These are phyloP conservation scores for Harringtonia aguacate DNA, from an alignment of 2,329 filamentous ascomycete species.

Conservation along the genomic window DNA sequence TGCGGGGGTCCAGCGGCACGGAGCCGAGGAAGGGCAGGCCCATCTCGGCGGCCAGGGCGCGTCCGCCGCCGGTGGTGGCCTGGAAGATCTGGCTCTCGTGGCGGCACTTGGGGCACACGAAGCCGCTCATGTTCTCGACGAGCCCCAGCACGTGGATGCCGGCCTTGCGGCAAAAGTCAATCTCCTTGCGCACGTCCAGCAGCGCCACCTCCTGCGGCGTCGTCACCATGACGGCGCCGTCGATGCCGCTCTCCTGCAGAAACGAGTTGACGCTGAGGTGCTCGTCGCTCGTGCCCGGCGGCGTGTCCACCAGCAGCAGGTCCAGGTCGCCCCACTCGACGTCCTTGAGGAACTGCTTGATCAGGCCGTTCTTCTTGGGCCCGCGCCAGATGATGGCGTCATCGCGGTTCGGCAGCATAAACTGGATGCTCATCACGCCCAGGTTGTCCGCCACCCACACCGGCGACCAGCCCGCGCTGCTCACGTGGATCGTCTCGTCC, in stretches of 20 bases:
- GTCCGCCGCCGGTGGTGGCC: conserved; percentile 81
- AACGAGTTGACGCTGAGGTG: conserved; percentile 90
- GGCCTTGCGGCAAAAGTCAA: conserved; percentile 94
- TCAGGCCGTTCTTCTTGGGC: conserved; percentile 95
- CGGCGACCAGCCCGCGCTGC: conserved; percentile 79
- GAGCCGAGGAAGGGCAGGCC: conserved; percentile 78
- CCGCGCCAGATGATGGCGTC: conserved; percentile 97
- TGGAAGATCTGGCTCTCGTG: conserved; percentile 78
- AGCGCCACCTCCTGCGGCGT: conserved; percentile 92
- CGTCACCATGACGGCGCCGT: conserved; percentile 85
- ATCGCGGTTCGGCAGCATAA: conserved; percentile 89
- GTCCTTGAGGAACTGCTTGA: conserved; percentile 96
- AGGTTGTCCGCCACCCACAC: conserved; percentile 95
- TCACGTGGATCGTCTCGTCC: conserved; percentile 85
- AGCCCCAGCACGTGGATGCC: conserved; percentile 80
- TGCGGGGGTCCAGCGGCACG: conserved; percentile 84
- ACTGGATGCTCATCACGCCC: conserved; percentile 94
- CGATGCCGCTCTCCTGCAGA: conserved; percentile 81
- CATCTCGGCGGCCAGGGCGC: conserved; percentile 72
- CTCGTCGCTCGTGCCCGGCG: conserved; percentile 90
- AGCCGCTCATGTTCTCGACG: conserved; percentile 97
- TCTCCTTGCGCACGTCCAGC: conserved; percentile 90
- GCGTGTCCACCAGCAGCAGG: conserved; percentile 87
- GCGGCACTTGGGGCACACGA: conserved; percentile 88
- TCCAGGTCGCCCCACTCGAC: conserved; percentile 96